Conservation (phyloP, 352 stramenopile species). For the Phytopythium oedochilum region DNA sequence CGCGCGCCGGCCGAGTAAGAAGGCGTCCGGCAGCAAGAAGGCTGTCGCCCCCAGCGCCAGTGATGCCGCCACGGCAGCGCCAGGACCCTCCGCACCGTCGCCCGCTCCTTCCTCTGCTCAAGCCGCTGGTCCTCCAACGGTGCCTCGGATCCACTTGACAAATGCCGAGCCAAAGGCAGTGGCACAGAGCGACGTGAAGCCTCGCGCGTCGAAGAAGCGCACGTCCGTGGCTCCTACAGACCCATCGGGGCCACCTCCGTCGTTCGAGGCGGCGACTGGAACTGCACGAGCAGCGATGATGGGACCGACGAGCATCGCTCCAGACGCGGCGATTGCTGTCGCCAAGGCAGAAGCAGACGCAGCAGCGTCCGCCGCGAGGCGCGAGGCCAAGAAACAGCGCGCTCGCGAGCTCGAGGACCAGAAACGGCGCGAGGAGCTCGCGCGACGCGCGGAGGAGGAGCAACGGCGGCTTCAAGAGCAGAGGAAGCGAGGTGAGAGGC, state of each 20-base stretch:
- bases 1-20: constrained; percentile 31
- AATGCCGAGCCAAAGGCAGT: constrained; percentile 32
- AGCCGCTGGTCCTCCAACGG: constrained; percentile 14
- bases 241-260: constrained; percentile 6
- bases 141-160: constrained; percentile 34
- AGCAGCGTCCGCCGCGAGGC: constrained; percentile 15
- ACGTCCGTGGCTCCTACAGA: constrained; percentile 13
- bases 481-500: constrained; percentile 33
- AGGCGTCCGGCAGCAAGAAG: constrained; percentile 16
- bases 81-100: constrained; percentile 8
- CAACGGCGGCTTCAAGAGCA: constrained; percentile 40
- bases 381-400: constrained; percentile 51
- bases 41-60: neutral
- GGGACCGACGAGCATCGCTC: constrained; percentile 5
- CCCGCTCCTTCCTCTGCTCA: constrained; percentile 4
- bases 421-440: constrained; percentile 43
- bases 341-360: constrained; percentile 32
- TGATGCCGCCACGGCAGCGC: neutral
- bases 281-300: neutral
- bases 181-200: constrained; percentile 14
- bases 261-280: constrained; percentile 6
- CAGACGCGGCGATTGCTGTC: constrained; percentile 8
- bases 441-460: constrained; percentile 40
- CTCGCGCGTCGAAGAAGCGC: constrained; percentile 40
- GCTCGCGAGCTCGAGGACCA: constrained; percentile 48